These are phyloP conservation scores for Silene latifolia DNA, from an alignment of 148 eudicot genomes.

Conservation along the genomic window DNA sequence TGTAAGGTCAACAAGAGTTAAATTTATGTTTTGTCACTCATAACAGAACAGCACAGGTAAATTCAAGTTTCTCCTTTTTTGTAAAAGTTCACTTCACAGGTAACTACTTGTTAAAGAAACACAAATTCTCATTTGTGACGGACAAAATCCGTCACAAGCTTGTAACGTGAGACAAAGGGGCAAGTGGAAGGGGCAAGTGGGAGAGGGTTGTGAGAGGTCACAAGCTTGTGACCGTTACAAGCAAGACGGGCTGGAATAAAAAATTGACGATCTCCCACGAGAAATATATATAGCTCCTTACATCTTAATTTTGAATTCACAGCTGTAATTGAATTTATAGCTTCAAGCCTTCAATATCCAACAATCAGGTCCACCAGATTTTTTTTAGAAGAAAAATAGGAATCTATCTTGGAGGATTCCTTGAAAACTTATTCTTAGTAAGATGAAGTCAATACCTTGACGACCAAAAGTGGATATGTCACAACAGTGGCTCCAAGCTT, in stretches of 20 bases:
- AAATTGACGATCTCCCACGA: no score
- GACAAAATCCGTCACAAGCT: no score
- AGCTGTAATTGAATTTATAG: neutral
- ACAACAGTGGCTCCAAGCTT: slow-evolving; percentile 98
- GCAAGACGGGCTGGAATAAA: no score
- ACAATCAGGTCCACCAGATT: neutral
- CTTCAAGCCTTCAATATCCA: neutral
- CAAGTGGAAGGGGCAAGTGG: no score
- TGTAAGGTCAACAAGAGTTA: no score
- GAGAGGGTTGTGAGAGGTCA: no score
- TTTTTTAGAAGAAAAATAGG: no score
- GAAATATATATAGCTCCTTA: neutral
- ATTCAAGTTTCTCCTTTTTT: neutral
- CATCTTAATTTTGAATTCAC: neutral
- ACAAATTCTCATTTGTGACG: no score
- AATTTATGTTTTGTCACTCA: no score
- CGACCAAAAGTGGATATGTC: slow-evolving; percentile 92
- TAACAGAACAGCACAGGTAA: neutral
- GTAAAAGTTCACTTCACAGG: neutral
- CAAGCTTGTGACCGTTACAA: no score
- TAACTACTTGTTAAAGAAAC: no score
- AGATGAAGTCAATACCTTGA: slow-evolving; percentile 56
- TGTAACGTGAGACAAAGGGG: no score
- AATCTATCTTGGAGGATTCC: neutral
- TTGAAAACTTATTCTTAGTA: neutral